These are phyloP conservation scores for Aspergillus sergii DNA, from an alignment of 2,329 filamentous ascomycete genomes.

Conservation along the genomic window DNA sequence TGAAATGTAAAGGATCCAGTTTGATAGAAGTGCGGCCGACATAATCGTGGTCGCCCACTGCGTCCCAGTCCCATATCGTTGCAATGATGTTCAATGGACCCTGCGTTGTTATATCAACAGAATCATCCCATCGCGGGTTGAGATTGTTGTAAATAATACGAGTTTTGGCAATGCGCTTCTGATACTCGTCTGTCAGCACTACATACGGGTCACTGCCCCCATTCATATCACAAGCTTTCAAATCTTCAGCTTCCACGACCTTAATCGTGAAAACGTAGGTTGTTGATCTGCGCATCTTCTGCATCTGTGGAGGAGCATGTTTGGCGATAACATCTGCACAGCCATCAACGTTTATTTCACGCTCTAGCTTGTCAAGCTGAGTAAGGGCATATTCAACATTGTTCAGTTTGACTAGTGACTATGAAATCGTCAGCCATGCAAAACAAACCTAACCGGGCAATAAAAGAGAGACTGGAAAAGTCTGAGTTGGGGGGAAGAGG, in stretches of 20 bases:
- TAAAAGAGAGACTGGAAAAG: not conserved
- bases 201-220: constrained; percentile 96
- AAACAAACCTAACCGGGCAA: not conserved
- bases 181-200: constrained; percentile 94
- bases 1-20: constrained; percentile 95
- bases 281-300: constrained; percentile 67
- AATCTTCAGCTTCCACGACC: constrained; percentile 94
- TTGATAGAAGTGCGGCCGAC: constrained; percentile 96
- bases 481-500: not conserved
- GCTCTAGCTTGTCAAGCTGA: constrained; percentile 87
- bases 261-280: constrained; percentile 99
- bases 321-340: constrained; percentile 81
- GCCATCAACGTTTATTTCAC: constrained; percentile 84
- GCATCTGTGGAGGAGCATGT: constrained; percentile 71
- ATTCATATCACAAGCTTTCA: constrained; percentile 96
- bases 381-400: constrained; percentile 94
- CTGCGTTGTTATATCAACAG: constrained; percentile 90
- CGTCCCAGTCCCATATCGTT: constrained; percentile 98
- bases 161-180: constrained; percentile 94
- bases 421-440: constrained; percentile 26
- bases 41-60: constrained; percentile 95
- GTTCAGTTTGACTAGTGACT: constrained; percentile 98
- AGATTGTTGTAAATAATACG: constrained; percentile 86
- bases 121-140: constrained; percentile 96
- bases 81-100: constrained; percentile 92